These are phyloP conservation scores for Lasiodiplodia citricola DNA, from an alignment of 2,329 filamentous ascomycete species.

Conservation along the genomic window DNA sequence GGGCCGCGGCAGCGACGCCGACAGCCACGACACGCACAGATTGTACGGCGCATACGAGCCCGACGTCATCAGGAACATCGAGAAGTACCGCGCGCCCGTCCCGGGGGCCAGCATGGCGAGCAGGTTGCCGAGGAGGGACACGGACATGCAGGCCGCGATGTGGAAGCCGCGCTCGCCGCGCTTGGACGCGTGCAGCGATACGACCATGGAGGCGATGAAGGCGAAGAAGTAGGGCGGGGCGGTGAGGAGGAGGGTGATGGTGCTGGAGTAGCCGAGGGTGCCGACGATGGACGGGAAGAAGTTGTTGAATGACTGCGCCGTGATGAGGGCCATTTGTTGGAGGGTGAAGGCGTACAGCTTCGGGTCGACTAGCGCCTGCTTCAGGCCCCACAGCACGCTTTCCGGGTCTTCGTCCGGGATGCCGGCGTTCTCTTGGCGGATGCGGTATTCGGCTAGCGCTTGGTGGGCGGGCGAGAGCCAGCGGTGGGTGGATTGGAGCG, in stretches of 20 bases:
- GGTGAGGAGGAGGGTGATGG: slow-evolving; percentile 42
- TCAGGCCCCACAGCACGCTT: background rate
- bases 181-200: slow-evolving; percentile 25
- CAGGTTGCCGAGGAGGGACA: slow-evolving; percentile 11
- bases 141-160: slow-evolving; percentile 2
- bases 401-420: background rate
- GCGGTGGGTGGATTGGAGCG: slow-evolving; percentile 1
- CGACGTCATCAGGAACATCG: slow-evolving; percentile 37
- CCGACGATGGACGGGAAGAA: slow-evolving; percentile 45
- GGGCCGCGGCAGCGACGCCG: slow-evolving; percentile 14
- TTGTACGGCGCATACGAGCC: slow-evolving; percentile 21
- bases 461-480: background rate
- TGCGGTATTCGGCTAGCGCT: slow-evolving; percentile 12
- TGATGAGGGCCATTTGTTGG: slow-evolving; percentile 30
- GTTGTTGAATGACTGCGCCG: slow-evolving; percentile 34
- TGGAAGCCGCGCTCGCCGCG: slow-evolving; percentile 2
- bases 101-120: slow-evolving; percentile 11
- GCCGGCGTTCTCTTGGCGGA: slow-evolving; percentile 18
- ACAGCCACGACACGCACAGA: slow-evolving; percentile 4
- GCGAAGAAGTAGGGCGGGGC: slow-evolving; percentile 31
- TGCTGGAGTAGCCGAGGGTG: slow-evolving; percentile 44
- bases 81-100: slow-evolving; percentile 36
- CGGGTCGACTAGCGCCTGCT: slow-evolving; percentile 1
- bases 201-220: slow-evolving; percentile 28
- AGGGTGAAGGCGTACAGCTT: slow-evolving; percentile 9